Conservation (phyloP, 2,329 filamentous ascomycete species). For the Colletotrichum karsti region DNA sequence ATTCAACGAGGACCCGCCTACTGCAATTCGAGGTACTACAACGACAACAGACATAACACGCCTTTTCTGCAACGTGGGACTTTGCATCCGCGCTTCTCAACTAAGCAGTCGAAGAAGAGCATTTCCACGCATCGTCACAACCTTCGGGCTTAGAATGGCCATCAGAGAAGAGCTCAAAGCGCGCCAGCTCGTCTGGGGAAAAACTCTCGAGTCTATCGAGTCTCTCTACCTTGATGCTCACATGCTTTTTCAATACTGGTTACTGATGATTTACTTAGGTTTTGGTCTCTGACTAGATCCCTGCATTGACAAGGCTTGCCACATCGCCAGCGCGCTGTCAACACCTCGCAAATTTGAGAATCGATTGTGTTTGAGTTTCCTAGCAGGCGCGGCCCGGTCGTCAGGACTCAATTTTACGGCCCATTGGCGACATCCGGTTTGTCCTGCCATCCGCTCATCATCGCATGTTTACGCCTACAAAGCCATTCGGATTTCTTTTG, state of each 20-base stretch:
- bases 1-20: no score
- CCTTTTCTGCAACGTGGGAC: no score
- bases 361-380: neutral
- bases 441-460: slow-evolving; percentile 8
- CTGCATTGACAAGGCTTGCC: neutral
- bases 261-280: neutral
- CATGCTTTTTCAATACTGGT: no score
- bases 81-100: no score
- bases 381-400: neutral
- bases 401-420: neutral
- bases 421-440: neutral
- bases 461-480: neutral
- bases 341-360: neutral
- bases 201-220: neutral
- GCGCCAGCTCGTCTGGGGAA: neutral
- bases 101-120: no score
- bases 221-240: neutral
- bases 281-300: neutral
- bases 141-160: neutral
- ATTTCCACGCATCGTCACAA: no score
- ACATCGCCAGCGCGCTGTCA: neutral
- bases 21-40: no score
- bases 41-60: neutral
- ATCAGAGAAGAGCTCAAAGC: neutral
- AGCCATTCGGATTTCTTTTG: neutral